Percentiles rank a stretch among this genome's conserved stretches.
These are phyloP conservation scores for Nannochloris sp. DNA, from an alignment of 139 green algal genomes.

Conservation along the genomic window DNA sequence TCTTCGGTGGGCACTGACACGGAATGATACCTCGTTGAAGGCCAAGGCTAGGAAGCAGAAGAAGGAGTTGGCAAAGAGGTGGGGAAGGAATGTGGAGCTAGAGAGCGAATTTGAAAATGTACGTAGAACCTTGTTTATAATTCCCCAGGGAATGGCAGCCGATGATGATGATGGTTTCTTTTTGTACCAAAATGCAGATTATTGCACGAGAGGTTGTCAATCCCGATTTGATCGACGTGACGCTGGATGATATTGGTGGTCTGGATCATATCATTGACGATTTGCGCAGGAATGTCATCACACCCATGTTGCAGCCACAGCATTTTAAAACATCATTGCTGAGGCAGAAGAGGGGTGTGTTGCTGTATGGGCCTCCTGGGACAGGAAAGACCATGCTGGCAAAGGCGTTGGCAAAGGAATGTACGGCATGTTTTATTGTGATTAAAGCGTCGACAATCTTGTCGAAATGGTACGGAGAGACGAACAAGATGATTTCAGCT, in stretches of 20 bases:
- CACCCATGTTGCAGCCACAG: slow-evolving; percentile 64
- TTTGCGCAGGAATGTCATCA: slow-evolving; percentile 62
- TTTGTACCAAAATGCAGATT: slow-evolving; percentile 29
- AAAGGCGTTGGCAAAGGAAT: slow-evolving; percentile 87
- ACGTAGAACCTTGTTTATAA: not conserved
- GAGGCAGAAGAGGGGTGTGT: slow-evolving; percentile 66
- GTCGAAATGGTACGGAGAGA: slow-evolving; percentile 94
- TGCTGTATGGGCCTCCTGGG: slow-evolving; percentile 88
- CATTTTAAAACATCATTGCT: slow-evolving; percentile 74
- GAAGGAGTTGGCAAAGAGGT: slow-evolving; percentile 27
- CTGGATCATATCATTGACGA: slow-evolving; percentile 58
- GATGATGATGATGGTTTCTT: no score
- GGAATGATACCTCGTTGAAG: slow-evolving; percentile 27
- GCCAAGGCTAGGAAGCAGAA: slow-evolving; percentile 14
- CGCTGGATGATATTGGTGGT: slow-evolving; percentile 68
- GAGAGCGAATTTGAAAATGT: slow-evolving; percentile 33
- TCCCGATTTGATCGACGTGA: slow-evolving; percentile 62
- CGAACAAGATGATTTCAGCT: slow-evolving; percentile 75
- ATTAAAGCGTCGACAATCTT: slow-evolving; percentile 73
- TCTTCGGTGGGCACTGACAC: slow-evolving; percentile 30
- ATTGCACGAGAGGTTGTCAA: slow-evolving; percentile 79
- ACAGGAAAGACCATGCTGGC: slow-evolving; percentile 91
- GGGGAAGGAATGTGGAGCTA: slow-evolving; percentile 30
- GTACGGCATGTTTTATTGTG: slow-evolving; percentile 86
- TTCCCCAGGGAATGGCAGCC: not conserved